A percentile compares a stretch with the other conserved stretches of the same genome.
phyloP scores from a whole-genome alignment of 331 rosid species.

The Acacia concinna region DNA sequence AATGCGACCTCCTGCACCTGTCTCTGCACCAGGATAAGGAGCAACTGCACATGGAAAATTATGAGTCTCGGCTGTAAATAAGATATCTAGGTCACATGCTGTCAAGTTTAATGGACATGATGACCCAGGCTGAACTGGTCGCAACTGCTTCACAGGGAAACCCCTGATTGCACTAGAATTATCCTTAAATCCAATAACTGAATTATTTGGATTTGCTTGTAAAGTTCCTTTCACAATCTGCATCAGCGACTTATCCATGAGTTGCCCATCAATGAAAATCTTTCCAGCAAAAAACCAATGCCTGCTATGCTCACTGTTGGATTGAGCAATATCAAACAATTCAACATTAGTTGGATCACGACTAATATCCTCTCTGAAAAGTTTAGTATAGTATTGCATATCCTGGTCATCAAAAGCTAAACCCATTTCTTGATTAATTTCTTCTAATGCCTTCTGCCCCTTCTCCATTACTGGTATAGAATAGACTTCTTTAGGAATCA shows the following conservation, averaged over 20 bases:
- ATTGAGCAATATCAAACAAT: conserved; percentile 86
- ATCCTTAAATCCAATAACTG: conserved; percentile 88
- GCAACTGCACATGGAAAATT: conserved; percentile 98
- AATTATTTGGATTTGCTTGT: conserved; percentile 76
- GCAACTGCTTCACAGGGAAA: conserved; percentile 64
- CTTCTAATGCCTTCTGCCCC: conserved; percentile 78
- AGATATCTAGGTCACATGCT: conserved; percentile 55
- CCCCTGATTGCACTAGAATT: conserved; percentile 94
- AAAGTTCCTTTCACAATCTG: conserved; percentile 89
- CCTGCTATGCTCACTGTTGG: conserved; percentile 89
- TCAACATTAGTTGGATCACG: conserved; percentile 86
- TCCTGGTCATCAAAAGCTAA: conserved; percentile 93
- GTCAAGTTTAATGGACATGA: conserved; percentile 50
- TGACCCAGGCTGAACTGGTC: conserved; percentile 72
- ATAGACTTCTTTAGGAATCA: conserved; percentile 62
- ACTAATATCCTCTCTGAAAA: conserved; percentile 73
- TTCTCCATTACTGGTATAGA: conserved; percentile 74
- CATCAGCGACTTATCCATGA: conserved; percentile 73
- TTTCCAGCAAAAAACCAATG: conserved; percentile 93
- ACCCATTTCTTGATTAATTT: conserved; percentile 78
- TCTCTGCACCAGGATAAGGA: conserved; percentile 95
- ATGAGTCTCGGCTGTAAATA: conserved; percentile 94
- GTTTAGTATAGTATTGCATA: conserved; percentile 74
- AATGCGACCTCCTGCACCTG: conserved; percentile 93
- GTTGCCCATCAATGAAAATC: conserved; percentile 66